Evolutionary conservation across 2,329 filamentous ascomycete species (phyloP).

Genomic region (Claviceps fusiformis): DNA sequence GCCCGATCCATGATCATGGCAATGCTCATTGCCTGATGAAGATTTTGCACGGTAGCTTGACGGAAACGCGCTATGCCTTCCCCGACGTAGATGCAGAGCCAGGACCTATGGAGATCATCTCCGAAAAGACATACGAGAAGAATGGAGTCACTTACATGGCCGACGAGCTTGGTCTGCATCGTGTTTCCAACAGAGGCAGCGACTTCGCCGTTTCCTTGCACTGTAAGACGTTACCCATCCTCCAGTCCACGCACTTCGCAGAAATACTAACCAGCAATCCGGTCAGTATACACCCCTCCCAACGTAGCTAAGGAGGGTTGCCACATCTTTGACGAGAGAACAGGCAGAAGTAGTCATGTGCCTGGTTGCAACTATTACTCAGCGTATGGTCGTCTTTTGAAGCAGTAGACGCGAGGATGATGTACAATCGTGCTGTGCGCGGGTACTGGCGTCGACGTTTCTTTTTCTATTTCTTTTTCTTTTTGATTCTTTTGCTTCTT

Average conservation of each 20-base stretch:
- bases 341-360: slow-evolving; percentile 60
- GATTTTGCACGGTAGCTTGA: slow-evolving; percentile 63
- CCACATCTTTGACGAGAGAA: slow-evolving; percentile 65
- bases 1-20: slow-evolving; percentile 77
- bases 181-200: slow-evolving; percentile 61
- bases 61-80: slow-evolving; percentile 70
- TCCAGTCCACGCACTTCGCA: slow-evolving; percentile 11
- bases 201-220: slow-evolving; percentile 78
- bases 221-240: slow-evolving; percentile 28
- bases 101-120: slow-evolving; percentile 48
- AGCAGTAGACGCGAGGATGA: slow-evolving; percentile 16
- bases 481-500: not conserved
- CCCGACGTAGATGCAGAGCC: slow-evolving; percentile 37
- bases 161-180: slow-evolving; percentile 76
- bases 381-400: slow-evolving; percentile 37
- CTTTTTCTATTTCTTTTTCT: not conserved
- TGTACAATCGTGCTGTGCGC: not conserved
- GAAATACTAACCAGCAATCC: slow-evolving; percentile 16
- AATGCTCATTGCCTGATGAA: slow-evolving; percentile 91
- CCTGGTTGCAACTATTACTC: slow-evolving; percentile 62
- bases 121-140: slow-evolving; percentile 52
- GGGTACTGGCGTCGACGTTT: not conserved
- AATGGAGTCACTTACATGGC: slow-evolving; percentile 84
- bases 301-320: slow-evolving; percentile 77
- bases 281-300: slow-evolving; percentile 66